Evolutionary conservation across 1,139 yeast genomes (phyloP).

Genomic region (Martiniozyma asiatica): DNA sequence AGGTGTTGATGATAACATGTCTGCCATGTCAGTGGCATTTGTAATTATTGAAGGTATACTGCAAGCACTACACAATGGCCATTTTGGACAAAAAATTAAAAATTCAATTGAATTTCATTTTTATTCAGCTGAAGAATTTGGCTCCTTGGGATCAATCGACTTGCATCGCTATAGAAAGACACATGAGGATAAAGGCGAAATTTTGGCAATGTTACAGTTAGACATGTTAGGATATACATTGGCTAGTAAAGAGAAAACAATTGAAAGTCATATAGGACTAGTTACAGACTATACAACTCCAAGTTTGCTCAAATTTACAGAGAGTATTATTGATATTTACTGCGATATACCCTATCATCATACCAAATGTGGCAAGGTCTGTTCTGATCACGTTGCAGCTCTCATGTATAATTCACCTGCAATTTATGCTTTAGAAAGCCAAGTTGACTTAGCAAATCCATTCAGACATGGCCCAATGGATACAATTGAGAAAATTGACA

Average conservation of each 20-base stretch:
- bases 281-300: constrained; percentile 62
- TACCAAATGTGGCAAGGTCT: constrained; percentile 81
- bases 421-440: constrained; percentile 70
- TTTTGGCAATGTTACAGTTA: constrained; percentile 81
- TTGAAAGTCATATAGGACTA: constrained; percentile 68
- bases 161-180: constrained; percentile 57
- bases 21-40: constrained; percentile 70
- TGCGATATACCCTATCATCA: constrained; percentile 59
- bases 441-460: constrained; percentile 48
- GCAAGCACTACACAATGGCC: constrained; percentile 2
- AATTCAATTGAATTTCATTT: constrained; percentile 87
- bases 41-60: constrained; percentile 53
- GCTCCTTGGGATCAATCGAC: constrained; percentile 77
- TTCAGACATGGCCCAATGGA: constrained; percentile 71
- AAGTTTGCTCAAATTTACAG: constrained; percentile 49
- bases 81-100: constrained; percentile 20
- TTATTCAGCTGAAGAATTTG: constrained; percentile 93
- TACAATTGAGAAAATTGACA: constrained; percentile 68
- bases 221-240: constrained; percentile 88
- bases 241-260: constrained; percentile 39
- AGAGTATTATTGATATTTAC: constrained; percentile 47
- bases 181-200: constrained; percentile 31
- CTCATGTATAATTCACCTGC: constrained; percentile 73
- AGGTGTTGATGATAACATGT: constrained; percentile 94
- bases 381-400: constrained; percentile 90